A percentile compares a stretch with the other conserved stretches of the same genome.
Conservation (phyloP, 352 stramenopile genomes). For the Globisporangium spiculum region DNA sequence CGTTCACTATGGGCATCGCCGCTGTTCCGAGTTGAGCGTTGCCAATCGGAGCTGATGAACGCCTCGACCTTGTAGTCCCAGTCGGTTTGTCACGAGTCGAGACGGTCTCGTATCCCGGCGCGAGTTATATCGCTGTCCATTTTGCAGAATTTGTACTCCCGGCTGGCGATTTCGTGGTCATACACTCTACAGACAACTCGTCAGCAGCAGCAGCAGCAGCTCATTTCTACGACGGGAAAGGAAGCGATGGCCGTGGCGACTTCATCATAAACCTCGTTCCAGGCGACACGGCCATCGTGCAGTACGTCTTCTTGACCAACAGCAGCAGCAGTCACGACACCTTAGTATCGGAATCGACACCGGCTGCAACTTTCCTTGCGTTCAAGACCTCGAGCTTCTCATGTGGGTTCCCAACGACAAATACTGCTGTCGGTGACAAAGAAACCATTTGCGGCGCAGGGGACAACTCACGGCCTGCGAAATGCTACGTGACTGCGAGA, state of each 20-base stretch:
- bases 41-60: background rate
- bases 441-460: background rate
- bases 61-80: background rate
- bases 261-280: background rate
- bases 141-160: background rate
- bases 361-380: background rate
- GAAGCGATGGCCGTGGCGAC: no score
- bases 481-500: background rate
- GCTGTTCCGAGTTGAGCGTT: background rate
- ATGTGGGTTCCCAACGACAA: background rate
- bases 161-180: background rate
- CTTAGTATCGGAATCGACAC: background rate
- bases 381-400: background rate
- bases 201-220: no score
- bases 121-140: background rate
- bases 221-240: background rate
- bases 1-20: background rate
- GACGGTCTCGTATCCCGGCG: background rate
- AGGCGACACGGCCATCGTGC: background rate
- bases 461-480: background rate
- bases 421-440: background rate
- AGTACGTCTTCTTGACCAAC: background rate
- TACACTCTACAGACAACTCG: background rate
- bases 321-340: background rate
- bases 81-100: background rate